Evolutionary conservation across 2,329 filamentous ascomycete genomes (phyloP), one percentile per base, ranked within the genome.

Genomic region (Xylariaceae sp.): DNA sequence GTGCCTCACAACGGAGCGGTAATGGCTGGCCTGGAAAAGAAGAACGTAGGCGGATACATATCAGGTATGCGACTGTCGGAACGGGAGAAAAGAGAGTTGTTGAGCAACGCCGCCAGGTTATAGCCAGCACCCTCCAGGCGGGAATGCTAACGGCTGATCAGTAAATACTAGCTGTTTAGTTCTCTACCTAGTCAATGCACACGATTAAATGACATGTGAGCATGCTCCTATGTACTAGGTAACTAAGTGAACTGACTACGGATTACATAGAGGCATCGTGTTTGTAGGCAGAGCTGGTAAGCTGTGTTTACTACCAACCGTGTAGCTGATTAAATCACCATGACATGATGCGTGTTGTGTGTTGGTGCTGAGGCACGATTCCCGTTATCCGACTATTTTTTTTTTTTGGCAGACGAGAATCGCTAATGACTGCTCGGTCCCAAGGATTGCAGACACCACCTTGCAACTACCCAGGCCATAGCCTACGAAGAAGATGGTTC

Each of bases 71-170:
- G 5, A 42, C 15, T 58, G 39, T 42, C 35, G 6, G 51, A 53
- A 55, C 34, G 44, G 34, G 50, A 45, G 53, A 18, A 30, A 3
- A 57, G 11, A n/a, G 44, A 48, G 34, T 30, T 44, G 51, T 34
- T 48, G 34, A 49, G 54, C 39, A 10, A 56, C 55, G 8, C 39
- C 50, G 55, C 37, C 52, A 56, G 52, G 55, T 30, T 52, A 52
- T 17, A 56, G 30, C 39, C 3, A 30, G 51, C 42, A 49, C 56
- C 51, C 37, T 13, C 35, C 15, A 48, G 56, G 47, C 15, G 17
- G 48, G 51, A 51, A 59, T 57, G 37, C 50, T 34, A 50, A 56
- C 13, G 35, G 39, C 42, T 63, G 51, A 60, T 61, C 39, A 58
- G 30, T 60, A 18, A 51, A 44, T 51, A 51, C 49, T 39, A 7